phyloP scores from a whole-genome alignment of 495 filamentous ascomycete genomes.

The Aspergillus bertholletiae region DNA sequence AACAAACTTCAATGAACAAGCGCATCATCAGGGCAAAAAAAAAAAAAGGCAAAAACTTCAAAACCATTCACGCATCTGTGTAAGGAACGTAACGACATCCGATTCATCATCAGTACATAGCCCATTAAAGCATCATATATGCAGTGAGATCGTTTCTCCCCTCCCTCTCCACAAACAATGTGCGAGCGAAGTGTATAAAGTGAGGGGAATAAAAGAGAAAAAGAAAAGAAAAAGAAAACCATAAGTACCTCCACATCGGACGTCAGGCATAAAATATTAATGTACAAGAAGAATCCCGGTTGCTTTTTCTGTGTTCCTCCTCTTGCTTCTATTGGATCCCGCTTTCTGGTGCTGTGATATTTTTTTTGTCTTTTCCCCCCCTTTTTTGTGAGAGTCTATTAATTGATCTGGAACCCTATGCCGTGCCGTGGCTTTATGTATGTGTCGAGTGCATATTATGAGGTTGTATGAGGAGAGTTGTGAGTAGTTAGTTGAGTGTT shows the following conservation, averaged over 20 bases:
- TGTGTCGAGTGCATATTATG: not conserved
- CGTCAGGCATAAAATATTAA: constrained; percentile 2
- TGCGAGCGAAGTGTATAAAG: too few species aligned
- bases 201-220: not conserved
- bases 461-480: not conserved
- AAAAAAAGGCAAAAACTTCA: not conserved
- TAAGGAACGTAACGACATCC: constrained; percentile 11
- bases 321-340: not conserved
- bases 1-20: too few species aligned
- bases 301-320: not conserved
- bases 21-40: not conserved
- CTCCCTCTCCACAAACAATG: too few species aligned
- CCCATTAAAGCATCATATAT: constrained; percentile 1
- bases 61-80: not conserved
- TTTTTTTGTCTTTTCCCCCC: not conserved
- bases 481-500: too few species aligned
- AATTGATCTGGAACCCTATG: too few species aligned
- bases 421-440: not conserved
- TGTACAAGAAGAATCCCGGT: not conserved
- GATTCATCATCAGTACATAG: constrained; percentile 5
- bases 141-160: not conserved
- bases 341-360: not conserved
- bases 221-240: not conserved
- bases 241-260: not conserved
- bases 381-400: too few species aligned